A percentile compares a stretch with the other conserved stretches of the same genome.
phyloP scores from a whole-genome alignment of 768 basidiomycete species.

The Pulveroboletus sp. region DNA sequence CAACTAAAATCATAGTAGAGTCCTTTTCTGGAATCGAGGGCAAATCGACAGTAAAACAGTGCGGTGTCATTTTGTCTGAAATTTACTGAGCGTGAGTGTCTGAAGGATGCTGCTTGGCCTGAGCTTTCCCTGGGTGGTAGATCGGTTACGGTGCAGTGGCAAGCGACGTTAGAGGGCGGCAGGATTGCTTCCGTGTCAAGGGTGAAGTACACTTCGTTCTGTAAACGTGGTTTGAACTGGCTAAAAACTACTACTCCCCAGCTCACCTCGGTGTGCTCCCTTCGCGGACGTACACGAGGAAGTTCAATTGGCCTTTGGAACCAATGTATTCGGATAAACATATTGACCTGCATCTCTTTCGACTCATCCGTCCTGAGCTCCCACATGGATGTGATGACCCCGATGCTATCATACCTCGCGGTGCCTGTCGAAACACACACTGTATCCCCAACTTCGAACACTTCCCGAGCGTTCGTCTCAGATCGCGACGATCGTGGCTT shows the following conservation, averaged over 20 bases:
- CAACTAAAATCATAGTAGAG: constrained; percentile 61
- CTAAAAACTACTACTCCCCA: background rate
- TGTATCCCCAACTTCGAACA: constrained; percentile 60
- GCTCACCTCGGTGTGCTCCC: constrained; percentile 56
- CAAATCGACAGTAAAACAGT: constrained; percentile 52
- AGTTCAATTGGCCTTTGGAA: constrained; percentile 66
- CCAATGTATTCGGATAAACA: constrained; percentile 68
- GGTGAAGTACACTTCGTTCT: constrained; percentile 79
- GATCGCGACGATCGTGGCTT: constrained; percentile 10
- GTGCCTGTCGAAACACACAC: constrained; percentile 51
- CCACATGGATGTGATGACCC: constrained; percentile 70
- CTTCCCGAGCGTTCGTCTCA: constrained; percentile 16
- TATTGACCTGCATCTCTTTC: constrained; percentile 33
- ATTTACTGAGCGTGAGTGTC: constrained; percentile 10
- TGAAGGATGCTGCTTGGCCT: constrained; percentile 12
- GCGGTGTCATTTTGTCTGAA: constrained; percentile 17
- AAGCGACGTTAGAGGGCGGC: constrained; percentile 46
- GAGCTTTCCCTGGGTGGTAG: constrained; percentile 9
- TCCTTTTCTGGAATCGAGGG: constrained; percentile 54
- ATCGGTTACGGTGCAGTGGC: constrained; percentile 46
- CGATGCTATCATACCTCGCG: constrained; percentile 53
- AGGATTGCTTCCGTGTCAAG: constrained; percentile 45
- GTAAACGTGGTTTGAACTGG: background rate
- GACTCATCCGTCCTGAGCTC: constrained; percentile 34
- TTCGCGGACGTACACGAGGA: constrained; percentile 52